A percentile compares a stretch with the other conserved stretches of the same genome.
phyloP scores from a whole-genome alignment of 352 stramenopile genomes.

The Pythium aquatile region DNA sequence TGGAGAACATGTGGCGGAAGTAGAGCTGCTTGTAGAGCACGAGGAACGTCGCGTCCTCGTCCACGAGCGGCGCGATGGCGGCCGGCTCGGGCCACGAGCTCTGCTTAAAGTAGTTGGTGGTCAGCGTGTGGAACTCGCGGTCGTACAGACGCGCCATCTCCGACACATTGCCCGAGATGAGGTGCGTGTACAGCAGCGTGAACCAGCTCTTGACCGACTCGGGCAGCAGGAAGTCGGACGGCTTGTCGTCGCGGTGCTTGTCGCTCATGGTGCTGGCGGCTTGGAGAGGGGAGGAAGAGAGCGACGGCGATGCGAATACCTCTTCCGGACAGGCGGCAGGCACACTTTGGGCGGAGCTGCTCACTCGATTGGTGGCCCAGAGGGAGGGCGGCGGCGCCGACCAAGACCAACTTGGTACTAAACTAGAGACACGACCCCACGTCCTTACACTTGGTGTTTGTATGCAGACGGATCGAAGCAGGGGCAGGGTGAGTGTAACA shows the following conservation, averaged over 20 bases:
- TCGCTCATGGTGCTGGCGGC: conserved; percentile 36
- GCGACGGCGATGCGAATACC: neutral
- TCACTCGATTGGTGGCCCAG: conserved; percentile 6
- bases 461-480: conserved; percentile 19
- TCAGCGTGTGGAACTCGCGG: conserved; percentile 86
- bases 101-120: conserved; percentile 95
- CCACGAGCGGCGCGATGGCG: conserved; percentile 78
- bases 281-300: neutral
- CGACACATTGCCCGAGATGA: conserved; percentile 75
- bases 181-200: conserved; percentile 83
- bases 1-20: conserved; percentile 95
- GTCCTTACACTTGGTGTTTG: conserved; percentile 23
- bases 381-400: conserved; percentile 39
- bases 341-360: neutral
- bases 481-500: neutral
- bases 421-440: conserved; percentile 32
- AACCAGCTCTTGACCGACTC: conserved; percentile 90
- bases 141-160: conserved; percentile 88
- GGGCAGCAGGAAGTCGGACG: conserved; percentile 83
- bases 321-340: neutral
- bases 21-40: conserved; percentile 97
- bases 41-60: conserved; percentile 91
- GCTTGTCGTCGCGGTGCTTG: conserved; percentile 75
- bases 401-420: conserved; percentile 11
- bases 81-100: conserved; percentile 92